Evolutionary conservation across 2,329 filamentous ascomycete species (phyloP), one percentile per base, ranked within the genome.

Genomic region (Phyllosticta paracitricarpa): DNA sequence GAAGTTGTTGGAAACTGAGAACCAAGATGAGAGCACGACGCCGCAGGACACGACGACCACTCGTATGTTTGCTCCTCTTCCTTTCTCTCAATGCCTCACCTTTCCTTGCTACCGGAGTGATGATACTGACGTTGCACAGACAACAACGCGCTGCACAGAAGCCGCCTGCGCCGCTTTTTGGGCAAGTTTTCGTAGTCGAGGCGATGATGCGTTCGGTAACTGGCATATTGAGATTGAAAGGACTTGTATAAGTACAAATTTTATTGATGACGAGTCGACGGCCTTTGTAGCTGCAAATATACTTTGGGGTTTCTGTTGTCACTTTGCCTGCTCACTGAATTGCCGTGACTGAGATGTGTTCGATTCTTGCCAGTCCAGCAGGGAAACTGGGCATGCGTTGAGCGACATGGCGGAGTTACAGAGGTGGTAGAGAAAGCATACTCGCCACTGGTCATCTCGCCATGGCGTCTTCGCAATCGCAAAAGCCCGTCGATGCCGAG

Each of bases 221-320:
- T 0, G 83, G 86, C 64, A 72, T 86, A 65, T 30, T 8, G 9
- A 30, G 3, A 22, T 22, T 30, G 28, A 8, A 30, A 7, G 28
- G 28, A 30, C 9, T 5, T 30, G 28, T 30, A 30, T 30, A 4
- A 6, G 28, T 30, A 30, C 19, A 22, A 22, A 22, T 30, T 6
- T 30, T 7, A 7, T 8, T 6, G 28, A 59, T 7, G 25, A 28
- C 22, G 28, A 19, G 24, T 33, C 26, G 54, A 28, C 48, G 19
- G 51, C 58, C 57, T 24, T 14, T 51, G 10, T 26, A 48, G 26
- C 22, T 19, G 22, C 58, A 55, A 52, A 55, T 59, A 51, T 59
- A 51, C n/a, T n/a, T 55, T 8, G 28, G 28, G 28, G 9, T 30
- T 30, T 4, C 9, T 30, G 28, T 30, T 7, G 28, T 8, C 28